A percentile compares a stretch with the other conserved stretches of the same genome.
phyloP scores from a whole-genome alignment of 371 early-diverging fungal genomes.

The Coemansia sp. region DNA sequence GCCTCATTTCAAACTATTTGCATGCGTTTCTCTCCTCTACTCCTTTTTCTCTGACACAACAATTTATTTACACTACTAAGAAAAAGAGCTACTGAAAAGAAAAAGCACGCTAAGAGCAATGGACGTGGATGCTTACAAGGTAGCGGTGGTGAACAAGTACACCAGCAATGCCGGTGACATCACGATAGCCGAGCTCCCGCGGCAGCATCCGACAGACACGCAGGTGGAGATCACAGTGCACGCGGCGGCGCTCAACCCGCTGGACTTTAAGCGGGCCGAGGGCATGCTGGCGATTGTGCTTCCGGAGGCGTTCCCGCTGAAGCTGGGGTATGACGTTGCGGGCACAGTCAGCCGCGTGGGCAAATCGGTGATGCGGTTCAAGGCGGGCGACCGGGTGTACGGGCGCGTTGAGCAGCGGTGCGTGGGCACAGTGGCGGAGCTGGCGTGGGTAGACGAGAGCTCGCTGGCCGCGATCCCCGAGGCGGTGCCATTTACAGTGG shows the following conservation, averaged over 20 bases:
- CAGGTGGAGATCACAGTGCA: slow-evolving; percentile 32
- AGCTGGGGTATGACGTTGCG: slow-evolving; percentile 52
- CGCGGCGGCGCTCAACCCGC: slow-evolving; percentile 40
- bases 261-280: slow-evolving; percentile 37
- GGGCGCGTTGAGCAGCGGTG: slow-evolving; percentile 21
- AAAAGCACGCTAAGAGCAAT: too few species aligned
- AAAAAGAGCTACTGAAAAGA: too few species aligned
- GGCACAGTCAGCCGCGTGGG: slow-evolving; percentile 37
- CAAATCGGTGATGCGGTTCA: slow-evolving; percentile 28
- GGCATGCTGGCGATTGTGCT: slow-evolving; percentile 17
- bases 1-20: too few species aligned
- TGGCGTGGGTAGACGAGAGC: slow-evolving; percentile 13
- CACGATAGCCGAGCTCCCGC: slow-evolving; percentile 10
- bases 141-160: slow-evolving; percentile 11
- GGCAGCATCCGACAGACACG: neutral
- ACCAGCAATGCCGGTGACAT: slow-evolving; percentile 16
- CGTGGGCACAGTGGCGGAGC: slow-evolving; percentile 28
- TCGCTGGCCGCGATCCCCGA: slow-evolving; percentile 31
- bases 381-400: slow-evolving; percentile 53
- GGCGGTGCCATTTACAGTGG: slow-evolving; percentile 19
- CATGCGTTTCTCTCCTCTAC: too few species aligned
- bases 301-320: slow-evolving; percentile 51
- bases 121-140: too few species aligned
- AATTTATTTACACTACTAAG: too few species aligned
- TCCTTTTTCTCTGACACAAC: too few species aligned